Evolutionary conservation across 2,329 filamentous ascomycete species (phyloP), one percentile per base, ranked within the genome.

Genomic region (Stromatinia cepivora): DNA sequence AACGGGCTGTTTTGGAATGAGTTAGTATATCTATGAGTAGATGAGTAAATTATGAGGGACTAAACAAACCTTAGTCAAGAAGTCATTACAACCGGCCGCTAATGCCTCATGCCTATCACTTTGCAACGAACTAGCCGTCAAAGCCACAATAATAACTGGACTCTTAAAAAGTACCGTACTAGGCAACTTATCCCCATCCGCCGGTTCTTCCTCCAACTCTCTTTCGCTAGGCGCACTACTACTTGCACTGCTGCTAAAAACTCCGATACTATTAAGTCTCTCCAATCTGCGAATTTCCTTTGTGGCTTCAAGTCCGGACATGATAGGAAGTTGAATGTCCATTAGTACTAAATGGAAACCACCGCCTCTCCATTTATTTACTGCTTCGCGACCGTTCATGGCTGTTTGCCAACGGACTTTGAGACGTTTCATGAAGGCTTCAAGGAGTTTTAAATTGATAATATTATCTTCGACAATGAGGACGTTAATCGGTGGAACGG

Each of bases 381-480:
- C 93, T 2, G 95, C 95, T 73, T 97, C 94, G 72, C 90, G 88
- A 34, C 95, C 95, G 79, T 98, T 97, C 85, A 96, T 93, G 50
- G 95, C 95, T n/a, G 93, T 96, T 80, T 95, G 91, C 93, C 94
- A 98, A 46, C 95, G 88, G 9, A 99, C 95, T 78, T 97, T 97
- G 63, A 99, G 85, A 62, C 93, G 86, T 81, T 97, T 97, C 84
- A 98, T 94, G 77, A 99, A 97, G 1, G 94, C 93, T 78, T 97
- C 94, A 48, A 99, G 84, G 13, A 99, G 88, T 77, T 93, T 92
- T 74, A 98, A 83, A 78, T 98, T 99, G 85, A 99, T 98, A 72
- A 95, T 93, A 80, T 99, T 99, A 82, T 99, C 95, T 82, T 99
- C 95, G 20, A 99, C 95, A 71, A 99, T 97, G 56, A 99, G 84